phyloP scores from a whole-genome alignment of 768 basidiomycete genomes.

The Cyclocybe cylindracea region DNA sequence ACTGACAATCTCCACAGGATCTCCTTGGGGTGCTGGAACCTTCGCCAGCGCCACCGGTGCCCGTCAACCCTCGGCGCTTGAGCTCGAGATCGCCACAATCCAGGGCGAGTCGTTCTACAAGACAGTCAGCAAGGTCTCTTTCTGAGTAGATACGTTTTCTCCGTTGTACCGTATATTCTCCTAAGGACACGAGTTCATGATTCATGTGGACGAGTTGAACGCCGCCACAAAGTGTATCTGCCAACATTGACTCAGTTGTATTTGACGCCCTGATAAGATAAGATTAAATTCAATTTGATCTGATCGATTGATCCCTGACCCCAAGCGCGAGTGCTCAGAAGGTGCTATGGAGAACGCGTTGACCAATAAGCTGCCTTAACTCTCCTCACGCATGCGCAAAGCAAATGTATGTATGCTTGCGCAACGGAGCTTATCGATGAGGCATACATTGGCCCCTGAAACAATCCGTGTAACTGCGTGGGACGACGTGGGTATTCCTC shows the following conservation, averaged over 20 bases:
- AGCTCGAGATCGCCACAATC: constrained; percentile 50
- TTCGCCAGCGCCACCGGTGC: constrained; percentile 47
- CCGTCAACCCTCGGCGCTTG: constrained; percentile 52
- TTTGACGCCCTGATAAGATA: no score
- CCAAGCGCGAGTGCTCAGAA: no score
- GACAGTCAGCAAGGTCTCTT: constrained; percentile 36
- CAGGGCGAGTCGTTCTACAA: constrained; percentile 60
- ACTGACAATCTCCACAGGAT: constrained; percentile 39
- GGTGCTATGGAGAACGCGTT: constrained; percentile 32
- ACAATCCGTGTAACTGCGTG: no score
- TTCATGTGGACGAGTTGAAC: no score
- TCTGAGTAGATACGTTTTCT: not conserved
- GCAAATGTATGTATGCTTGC: not conserved
- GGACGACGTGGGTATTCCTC: no score
- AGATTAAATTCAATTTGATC: no score
- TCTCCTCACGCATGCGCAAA: no score
- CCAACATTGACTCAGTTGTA: no score
- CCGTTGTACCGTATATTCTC: not conserved
- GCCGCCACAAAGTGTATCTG: no score
- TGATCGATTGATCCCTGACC: no score
- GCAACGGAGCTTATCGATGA: not conserved
- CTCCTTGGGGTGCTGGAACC: constrained; percentile 79
- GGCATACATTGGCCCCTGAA: no score
- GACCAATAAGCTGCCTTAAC: constrained; percentile 73
- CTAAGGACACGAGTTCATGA: not conserved